Percentiles rank a stretch among this genome's conserved stretches.
phyloP scores from a whole-genome alignment of 1,139 yeast genomes.

The Debaryomyces udenii region DNA sequence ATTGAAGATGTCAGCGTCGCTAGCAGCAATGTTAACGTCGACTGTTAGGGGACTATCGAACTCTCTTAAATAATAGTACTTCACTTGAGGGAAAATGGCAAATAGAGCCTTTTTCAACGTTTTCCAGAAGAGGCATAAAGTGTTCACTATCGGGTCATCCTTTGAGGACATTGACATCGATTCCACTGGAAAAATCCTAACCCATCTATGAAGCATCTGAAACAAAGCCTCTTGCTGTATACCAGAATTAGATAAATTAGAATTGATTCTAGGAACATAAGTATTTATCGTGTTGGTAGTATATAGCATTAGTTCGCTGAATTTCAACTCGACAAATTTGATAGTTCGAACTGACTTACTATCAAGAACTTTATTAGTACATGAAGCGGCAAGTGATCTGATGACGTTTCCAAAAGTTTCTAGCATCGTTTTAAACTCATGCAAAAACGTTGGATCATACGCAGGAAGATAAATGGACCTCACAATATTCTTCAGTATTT shows the following conservation, averaged over 20 bases:
- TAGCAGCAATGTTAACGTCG: constrained; percentile 34
- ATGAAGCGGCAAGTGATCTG: background rate
- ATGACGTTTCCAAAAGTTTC: constrained; percentile 24
- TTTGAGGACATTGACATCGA: constrained; percentile 25
- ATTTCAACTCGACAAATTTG: constrained; percentile 25
- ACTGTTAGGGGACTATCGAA: constrained; percentile 48
- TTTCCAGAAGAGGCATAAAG: constrained; percentile 39
- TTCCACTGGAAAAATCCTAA: constrained; percentile 37
- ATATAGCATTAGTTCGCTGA: constrained; percentile 29
- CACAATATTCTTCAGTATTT: constrained; percentile 40
- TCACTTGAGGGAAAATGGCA: constrained; percentile 46
- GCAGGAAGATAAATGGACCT: constrained; percentile 44
- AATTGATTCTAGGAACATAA: constrained; percentile 33
- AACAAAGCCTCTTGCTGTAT: constrained; percentile 41
- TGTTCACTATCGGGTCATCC: constrained; percentile 35
- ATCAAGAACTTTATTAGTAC: background rate
- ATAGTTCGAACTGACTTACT: constrained; percentile 8
- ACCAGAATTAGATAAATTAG: constrained; percentile 29
- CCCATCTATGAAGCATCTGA: constrained; percentile 44
- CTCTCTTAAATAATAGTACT: constrained; percentile 44
- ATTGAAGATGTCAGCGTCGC: constrained; percentile 32
- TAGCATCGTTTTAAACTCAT: constrained; percentile 31
- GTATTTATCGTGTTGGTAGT: constrained; percentile 27
- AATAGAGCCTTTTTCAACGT: constrained; percentile 38
- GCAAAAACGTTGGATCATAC: constrained; percentile 36